Conservation (phyloP, 805 yeast species). For the Yarrowia bubula region DNA sequence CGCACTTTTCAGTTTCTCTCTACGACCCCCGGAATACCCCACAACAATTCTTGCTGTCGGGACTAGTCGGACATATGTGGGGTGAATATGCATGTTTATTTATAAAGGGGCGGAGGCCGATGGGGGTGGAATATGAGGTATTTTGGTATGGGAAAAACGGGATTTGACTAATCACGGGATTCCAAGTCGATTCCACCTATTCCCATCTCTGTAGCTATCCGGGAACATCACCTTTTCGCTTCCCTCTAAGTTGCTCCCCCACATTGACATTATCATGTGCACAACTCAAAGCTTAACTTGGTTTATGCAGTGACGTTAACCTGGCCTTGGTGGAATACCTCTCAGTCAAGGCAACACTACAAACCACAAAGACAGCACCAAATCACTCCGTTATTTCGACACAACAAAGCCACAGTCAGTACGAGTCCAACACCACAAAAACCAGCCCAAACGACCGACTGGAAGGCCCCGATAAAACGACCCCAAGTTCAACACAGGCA, state of each 20-base stretch:
- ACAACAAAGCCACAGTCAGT: too few relatives aligned
- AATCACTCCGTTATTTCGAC: too few relatives aligned
- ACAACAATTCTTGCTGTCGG: not conserved
- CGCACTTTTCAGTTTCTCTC: too few relatives aligned
- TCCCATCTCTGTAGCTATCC: not conserved
- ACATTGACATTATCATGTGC: constrained; percentile 19
- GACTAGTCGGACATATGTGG: not conserved
- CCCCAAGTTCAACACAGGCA: not conserved
- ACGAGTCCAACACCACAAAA: too few relatives aligned
- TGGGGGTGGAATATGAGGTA: not conserved
- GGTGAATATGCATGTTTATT: not conserved
- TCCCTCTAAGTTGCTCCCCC: constrained; percentile 8
- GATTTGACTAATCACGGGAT: not conserved
- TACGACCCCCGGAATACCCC: not conserved
- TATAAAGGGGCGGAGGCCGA: not conserved
- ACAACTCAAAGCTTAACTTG: not conserved
- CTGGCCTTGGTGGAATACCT: not conserved
- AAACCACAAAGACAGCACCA: too few relatives aligned
- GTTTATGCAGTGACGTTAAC: not conserved
- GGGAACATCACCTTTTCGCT: not conserved
- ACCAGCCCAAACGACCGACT: not conserved
- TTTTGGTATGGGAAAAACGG: not conserved
- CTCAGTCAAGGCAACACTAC: too few relatives aligned
- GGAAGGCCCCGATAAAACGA: not conserved
- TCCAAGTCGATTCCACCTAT: not conserved